Base-by-base conservation (phyloP, 140 eudicot genomes). In the Flaveria floridana region DNA sequence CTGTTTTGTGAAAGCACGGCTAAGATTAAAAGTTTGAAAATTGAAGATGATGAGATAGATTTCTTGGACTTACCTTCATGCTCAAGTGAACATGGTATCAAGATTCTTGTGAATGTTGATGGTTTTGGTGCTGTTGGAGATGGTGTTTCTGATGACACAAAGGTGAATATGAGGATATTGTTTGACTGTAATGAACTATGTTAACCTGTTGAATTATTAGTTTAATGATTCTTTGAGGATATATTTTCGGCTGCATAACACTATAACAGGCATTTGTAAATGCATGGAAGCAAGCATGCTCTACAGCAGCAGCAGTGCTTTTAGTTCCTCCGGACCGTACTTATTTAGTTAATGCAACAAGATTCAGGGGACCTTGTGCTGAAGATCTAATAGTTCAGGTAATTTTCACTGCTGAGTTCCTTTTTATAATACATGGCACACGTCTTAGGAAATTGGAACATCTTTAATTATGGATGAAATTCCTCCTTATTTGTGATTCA, bases 231-330 rank as follows among this genome's bases (percentile, higher is more conserved):
- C 34, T 66, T 68, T 68, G 55, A 67, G 53, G 53, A 67, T 67
- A 39, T 64, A 20, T 14, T 50, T 70, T 9, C 18, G 6, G 64
- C 44, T 73, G 7, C 50, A 18, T 39, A 75, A 61, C 51, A 44
- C 21, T 63, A 39, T 81, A 5, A 70, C 81, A 95, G 99, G 99
- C 99, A 26, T 91, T 95, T 72, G 81, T 15, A 65, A 64, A 76
- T 81, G 96, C 99, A 68, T 91, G 99, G 99, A 87, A 84, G 70
- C 86, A 85, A 79, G 96, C 96, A 25, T 95, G 97, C 82, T 82
- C 95, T 47, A 87, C 81, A 44, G 65, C 79, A 64, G 81, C 69
- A 79, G 82, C 97, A 6, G 95, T 95, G 42, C 82, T 95, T 72
- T 83, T 91, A 76, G 91, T 95, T 74, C 99, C 97, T 44, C 72